Percentiles rank a stretch among this genome's conserved stretches.
Conservation (phyloP, 2,329 filamentous ascomycete species). For the Xylaria sp. region DNA sequence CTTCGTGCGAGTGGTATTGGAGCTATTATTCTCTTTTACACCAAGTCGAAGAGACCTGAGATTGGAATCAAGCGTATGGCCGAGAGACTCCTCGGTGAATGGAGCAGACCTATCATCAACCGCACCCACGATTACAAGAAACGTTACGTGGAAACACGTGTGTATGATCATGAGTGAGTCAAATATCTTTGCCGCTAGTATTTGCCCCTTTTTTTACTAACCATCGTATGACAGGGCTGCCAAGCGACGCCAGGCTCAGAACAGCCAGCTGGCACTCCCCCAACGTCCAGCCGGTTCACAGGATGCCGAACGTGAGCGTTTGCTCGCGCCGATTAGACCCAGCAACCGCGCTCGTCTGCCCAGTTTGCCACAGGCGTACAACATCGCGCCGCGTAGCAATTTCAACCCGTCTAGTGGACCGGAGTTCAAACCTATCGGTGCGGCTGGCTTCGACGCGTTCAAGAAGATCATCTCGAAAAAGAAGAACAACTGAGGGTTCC, state of each 20-base stretch:
- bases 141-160: conserved; percentile 59
- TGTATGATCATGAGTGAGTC: conserved; percentile 58
- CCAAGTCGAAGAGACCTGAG: conserved; percentile 86
- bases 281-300: conserved; percentile 27
- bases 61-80: conserved; percentile 87
- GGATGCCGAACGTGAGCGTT: conserved; percentile 52
- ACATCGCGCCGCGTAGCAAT: conserved; percentile 56
- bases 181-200: not conserved
- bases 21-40: conserved; percentile 96
- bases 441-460: conserved; percentile 60
- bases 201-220: conserved; percentile 10
- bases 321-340: conserved; percentile 50
- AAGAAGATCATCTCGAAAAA: conserved; percentile 54
- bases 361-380: conserved; percentile 53
- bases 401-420: conserved; percentile 49
- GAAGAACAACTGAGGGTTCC: conserved; percentile 38
- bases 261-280: conserved; percentile 32
- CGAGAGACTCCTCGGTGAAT: conserved; percentile 86
- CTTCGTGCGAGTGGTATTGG: conserved; percentile 89
- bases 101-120: conserved; percentile 91
- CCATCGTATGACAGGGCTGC: conserved; percentile 40
- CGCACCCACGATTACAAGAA: conserved; percentile 94
- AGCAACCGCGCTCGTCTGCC: conserved; percentile 54
- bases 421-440: conserved; percentile 56
- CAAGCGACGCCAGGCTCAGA: conserved; percentile 43